These are phyloP conservation scores for Lenwebbia sp. DNA, from an alignment of 345 rosid genomes.

Conservation along the genomic window DNA sequence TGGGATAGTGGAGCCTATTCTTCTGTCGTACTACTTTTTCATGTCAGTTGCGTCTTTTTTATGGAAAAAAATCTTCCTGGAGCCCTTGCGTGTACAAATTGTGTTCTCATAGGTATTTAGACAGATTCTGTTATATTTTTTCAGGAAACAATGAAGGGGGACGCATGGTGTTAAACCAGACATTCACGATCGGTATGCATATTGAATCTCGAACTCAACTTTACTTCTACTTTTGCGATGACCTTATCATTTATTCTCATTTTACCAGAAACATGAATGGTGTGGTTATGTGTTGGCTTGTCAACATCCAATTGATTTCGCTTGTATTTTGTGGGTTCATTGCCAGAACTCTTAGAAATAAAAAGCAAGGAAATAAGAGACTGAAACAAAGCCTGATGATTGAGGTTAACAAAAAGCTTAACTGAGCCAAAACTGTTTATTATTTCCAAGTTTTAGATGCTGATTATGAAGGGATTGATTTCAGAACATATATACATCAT, in stretches of 20 bases:
- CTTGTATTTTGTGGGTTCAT: neutral
- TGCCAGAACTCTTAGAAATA: neutral
- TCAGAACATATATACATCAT: neutral
- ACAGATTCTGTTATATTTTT: neutral
- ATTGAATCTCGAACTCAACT: neutral
- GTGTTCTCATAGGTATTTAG: neutral
- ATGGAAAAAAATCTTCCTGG: neutral
- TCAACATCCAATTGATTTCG: neutral
- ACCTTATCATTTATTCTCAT: neutral
- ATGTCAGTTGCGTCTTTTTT: neutral
- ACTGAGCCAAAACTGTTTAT: neutral
- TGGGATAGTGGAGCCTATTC: neutral
- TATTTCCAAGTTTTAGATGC: neutral
- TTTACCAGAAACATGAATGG: neutral
- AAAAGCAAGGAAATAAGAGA: neutral
- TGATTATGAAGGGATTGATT: neutral
- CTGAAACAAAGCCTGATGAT: neutral
- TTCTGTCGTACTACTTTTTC: neutral
- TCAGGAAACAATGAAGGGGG: conserved; percentile 74
- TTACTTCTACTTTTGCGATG: neutral
- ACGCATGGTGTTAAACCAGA: conserved; percentile 77
- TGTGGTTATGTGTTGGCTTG: neutral
- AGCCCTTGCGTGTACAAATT: neutral
- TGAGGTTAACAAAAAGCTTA: neutral
- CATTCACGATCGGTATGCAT: conserved; percentile 71